A percentile compares a stretch with the other conserved stretches of the same genome.
Conservation (phyloP, 208 protist species). For the Trypanosoma vivax region DNA sequence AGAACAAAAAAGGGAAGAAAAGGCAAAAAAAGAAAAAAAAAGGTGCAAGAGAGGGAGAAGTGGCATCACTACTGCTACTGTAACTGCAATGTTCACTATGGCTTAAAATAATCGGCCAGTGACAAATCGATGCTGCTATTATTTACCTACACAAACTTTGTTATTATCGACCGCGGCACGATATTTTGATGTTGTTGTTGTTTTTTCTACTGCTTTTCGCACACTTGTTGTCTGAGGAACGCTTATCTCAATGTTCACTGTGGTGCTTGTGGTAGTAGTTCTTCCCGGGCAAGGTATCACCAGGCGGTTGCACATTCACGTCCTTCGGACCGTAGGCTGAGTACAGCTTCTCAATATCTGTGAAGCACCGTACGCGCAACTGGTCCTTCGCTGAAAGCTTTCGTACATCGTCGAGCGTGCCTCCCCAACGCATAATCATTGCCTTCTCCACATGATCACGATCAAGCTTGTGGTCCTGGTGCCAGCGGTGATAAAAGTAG, state of each 20-base stretch:
- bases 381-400: conserved; percentile 79
- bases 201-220: no score
- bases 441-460: conserved; percentile 69
- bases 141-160: no score
- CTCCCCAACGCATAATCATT: conserved; percentile 82
- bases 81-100: no score
- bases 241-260: no score
- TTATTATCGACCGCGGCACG: no score
- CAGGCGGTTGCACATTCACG: conserved; percentile 62
- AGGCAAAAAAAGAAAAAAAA: background rate
- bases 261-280: conserved; percentile 61
- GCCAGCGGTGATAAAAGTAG: conserved; percentile 85
- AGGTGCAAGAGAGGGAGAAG: background rate
- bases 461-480: conserved; percentile 74
- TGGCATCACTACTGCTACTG: background rate
- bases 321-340: conserved; percentile 83
- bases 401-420: conserved; percentile 72
- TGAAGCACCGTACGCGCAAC: conserved; percentile 66
- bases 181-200: no score
- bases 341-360: conserved; percentile 81
- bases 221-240: no score
- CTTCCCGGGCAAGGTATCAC: conserved; percentile 70
- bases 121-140: no score
- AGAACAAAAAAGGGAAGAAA: conserved; percentile 12
- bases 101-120: no score